Base-by-base conservation (phyloP, 192 early-diverging fungal genomes). In the Coemansia sp. region DNA sequence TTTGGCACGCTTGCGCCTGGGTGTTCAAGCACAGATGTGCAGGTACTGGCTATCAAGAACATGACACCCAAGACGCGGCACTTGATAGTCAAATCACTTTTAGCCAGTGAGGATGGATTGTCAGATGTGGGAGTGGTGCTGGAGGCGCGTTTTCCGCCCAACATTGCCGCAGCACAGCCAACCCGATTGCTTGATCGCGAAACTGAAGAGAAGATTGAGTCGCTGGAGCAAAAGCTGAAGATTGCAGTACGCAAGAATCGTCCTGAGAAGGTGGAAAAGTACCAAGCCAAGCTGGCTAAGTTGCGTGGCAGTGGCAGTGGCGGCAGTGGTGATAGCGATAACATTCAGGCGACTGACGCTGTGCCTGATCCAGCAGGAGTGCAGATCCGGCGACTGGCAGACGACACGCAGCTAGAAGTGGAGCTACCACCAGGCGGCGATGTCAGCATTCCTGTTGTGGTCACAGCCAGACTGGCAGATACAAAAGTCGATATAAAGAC, bases 221-320 rank as follows among this genome's bases (percentile, higher is more conserved):
- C 87, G 58, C 68, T 98, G 64, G 94, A 99, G 78, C 97, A 98
- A 62, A 99, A 98, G 70, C 80, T 97, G 48, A 99, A 99, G 81
- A 99, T 99, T 69, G 94, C 94, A 0, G 85, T 82, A 46, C 84
- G 94, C 36, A 99, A 99, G 73, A 89, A 90, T 14, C 85, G 86
- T 4, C 79, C 82, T 3, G 95, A 97, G 15, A 99, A 99, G 70
- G 85, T 91, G 0, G 84, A 86, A 42, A 96, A 96, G 67, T 86
- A 94, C 47, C 61, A 81, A 14, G 87, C 85, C 48, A 90, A 92
- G 61, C 69, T 96, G 17, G 84, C 86, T 26, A 87, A 89, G 64
- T 80, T 95, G 40, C 84, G 86, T 31, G 60, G 66, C 34, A 42
- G 72, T 5, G n/a, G 67, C 20, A 10, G 48, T 20, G 20, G 36